Base-by-base conservation (phyloP, 2,329 filamentous ascomycete species). In the Aspergillus carbonarius region DNA sequence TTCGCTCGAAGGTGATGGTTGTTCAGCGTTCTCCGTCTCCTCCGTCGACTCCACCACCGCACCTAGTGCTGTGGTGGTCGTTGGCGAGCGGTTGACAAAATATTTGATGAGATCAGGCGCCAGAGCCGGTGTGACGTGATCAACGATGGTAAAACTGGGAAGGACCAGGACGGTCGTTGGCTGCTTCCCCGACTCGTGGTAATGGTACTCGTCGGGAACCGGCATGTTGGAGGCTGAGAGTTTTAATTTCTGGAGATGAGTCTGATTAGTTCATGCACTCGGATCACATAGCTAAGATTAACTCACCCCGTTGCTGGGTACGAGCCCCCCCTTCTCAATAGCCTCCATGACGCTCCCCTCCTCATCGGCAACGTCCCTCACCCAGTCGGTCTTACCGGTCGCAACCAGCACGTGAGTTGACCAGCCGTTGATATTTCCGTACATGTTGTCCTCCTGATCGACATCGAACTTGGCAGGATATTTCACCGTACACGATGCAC, bases 321-420 rank as follows among this genome's bases (percentile, higher is more conserved):
- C 68, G 35, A 79, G 40, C 1, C 74, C 76, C 17, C 74, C 73
- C 57, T 76, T 77, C 40, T 77, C 83, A 66, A 93, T 83, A 1
- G 89, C 90, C 78, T 92, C 82, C 90, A 93, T 93, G 32, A 93
- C 83, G 71, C 88, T 92, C 5, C 89, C 90, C 75, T 90, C 88
- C 80, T 98, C 95, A 71, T 98, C 90, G 57, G 85, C 86, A 47
- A 96, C 91, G 78, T 96, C 89, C 60, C 91, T 80, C 70, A 93
- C 89, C 95, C 95, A 99, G 76, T 99, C 95, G 25, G 88, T 84
- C 84, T 97, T 96, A 61, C 92, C 91, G n/a, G 95, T 99, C 23
- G 92, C 95, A 15, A 98, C 92, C 32, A 99, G 80, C 61, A 96
- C 73, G 76, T 99, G 95, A 18, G 92, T 95, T 69, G 86, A 88